Evolutionary conservation across 345 rosid species (phyloP).

Genomic region (Acer negundo): DNA sequence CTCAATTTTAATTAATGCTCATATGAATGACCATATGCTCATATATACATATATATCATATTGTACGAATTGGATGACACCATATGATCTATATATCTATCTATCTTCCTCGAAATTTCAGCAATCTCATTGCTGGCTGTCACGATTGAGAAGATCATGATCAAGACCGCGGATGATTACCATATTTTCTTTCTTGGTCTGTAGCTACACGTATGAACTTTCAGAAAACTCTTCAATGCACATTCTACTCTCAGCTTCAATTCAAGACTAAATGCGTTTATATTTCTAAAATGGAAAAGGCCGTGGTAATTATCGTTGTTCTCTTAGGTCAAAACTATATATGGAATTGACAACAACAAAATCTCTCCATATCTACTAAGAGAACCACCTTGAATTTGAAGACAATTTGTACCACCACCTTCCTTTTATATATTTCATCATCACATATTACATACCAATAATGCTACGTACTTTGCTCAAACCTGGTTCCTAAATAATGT

Average conservation of each 20-base stretch:
- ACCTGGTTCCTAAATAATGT: too few relatives aligned
- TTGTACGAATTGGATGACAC: not conserved
- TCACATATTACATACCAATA: not conserved
- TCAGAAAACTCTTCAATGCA: constrained; percentile 6
- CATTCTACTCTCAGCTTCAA: constrained; percentile 22
- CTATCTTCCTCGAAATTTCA: constrained; percentile 3
- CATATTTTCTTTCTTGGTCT: not conserved
- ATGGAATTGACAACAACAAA: constrained; percentile 26
- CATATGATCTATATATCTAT: not conserved
- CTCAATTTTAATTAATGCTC: not conserved
- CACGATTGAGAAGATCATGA: not conserved
- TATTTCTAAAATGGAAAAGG: too few relatives aligned
- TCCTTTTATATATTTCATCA: not conserved
- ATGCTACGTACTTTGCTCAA: too few relatives aligned
- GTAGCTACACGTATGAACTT: constrained; percentile 3
- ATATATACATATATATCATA: not conserved
- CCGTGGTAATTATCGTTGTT: not conserved
- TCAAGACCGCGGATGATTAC: not conserved
- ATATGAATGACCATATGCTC: not conserved
- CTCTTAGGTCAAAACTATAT: not conserved
- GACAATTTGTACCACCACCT: not conserved
- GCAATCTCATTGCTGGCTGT: not conserved
- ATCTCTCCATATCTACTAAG: constrained; percentile 25
- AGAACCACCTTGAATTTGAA: constrained; percentile 36
- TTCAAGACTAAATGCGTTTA: not conserved